Percentiles rank a stretch among this genome's conserved stretches.
Evolutionary conservation across 2,329 filamentous ascomycete species (phyloP).

Genomic region (Cryphonectria nitschkei): DNA sequence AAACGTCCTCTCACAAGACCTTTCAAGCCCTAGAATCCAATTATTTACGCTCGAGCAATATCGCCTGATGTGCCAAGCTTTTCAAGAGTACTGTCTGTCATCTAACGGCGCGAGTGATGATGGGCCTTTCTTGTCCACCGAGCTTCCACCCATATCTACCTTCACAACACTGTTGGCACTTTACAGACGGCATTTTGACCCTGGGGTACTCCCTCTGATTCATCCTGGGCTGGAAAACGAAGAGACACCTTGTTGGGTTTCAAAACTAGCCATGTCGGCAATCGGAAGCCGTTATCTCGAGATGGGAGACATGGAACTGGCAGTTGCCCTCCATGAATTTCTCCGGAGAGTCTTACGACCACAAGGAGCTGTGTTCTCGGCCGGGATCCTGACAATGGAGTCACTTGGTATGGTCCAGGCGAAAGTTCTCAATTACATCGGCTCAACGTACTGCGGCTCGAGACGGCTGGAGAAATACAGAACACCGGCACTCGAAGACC

Average conservation of each 20-base stretch:
- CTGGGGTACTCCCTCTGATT: conserved; percentile 16
- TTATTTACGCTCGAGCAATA: conserved; percentile 15
- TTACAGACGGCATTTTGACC: conserved; percentile 20
- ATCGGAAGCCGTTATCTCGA: conserved; percentile 22
- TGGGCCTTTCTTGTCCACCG: conserved; percentile 3
- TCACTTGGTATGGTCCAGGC: conserved; percentile 13
- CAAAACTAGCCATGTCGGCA: conserved; percentile 23
- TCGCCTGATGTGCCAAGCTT: conserved; percentile 20
- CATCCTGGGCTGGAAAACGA: background rate
- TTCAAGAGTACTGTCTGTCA: conserved; percentile 18
- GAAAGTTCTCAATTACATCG: conserved; percentile 24
- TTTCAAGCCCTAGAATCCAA: background rate
- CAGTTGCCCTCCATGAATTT: conserved; percentile 21
- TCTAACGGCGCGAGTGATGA: background rate
- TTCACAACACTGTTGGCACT: conserved; percentile 17
- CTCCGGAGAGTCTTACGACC: conserved; percentile 20
- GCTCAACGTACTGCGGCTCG: conserved; percentile 20
- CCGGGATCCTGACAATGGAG: background rate
- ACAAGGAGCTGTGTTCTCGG: background rate
- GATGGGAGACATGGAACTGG: conserved; percentile 4
- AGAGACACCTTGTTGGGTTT: conserved; percentile 4
- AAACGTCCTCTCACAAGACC: background rate
- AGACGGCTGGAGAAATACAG: conserved; percentile 17
- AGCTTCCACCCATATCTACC: conserved; percentile 9
- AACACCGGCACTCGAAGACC: conserved; percentile 5